phyloP scores from a whole-genome alignment of 768 basidiomycete genomes.

The Suillus ampliporus region DNA sequence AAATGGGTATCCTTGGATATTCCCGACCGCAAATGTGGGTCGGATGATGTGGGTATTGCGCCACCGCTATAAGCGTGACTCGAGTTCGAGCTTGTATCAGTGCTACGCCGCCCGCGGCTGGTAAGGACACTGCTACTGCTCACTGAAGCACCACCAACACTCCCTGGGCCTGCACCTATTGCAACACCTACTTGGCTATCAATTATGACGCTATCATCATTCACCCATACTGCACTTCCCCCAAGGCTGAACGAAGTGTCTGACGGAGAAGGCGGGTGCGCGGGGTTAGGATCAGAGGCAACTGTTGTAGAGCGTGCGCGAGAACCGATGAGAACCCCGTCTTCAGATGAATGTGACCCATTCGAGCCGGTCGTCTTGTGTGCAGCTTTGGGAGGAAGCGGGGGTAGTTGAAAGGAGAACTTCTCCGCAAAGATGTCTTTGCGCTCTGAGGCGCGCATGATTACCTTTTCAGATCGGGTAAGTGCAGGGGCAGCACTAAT shows the following conservation, averaged over 20 bases:
- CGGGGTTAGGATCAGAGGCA: slow-evolving; percentile 34
- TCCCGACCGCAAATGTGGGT: slow-evolving; percentile 53
- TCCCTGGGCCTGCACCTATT: slow-evolving; percentile 53
- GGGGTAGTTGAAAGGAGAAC: slow-evolving; percentile 46
- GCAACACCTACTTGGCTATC: slow-evolving; percentile 45
- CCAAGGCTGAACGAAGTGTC: slow-evolving; percentile 80
- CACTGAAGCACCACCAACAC: slow-evolving; percentile 30
- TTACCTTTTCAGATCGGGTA: slow-evolving; percentile 81
- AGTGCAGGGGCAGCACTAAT: slow-evolving; percentile 78
- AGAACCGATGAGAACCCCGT: slow-evolving; percentile 58
- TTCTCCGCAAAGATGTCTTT: slow-evolving; percentile 93
- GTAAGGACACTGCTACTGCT: slow-evolving; percentile 50
- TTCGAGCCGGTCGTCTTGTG: slow-evolving; percentile 55
- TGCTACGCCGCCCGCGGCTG: slow-evolving; percentile 63
- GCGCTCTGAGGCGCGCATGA: slow-evolving; percentile 89
- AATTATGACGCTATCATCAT: slow-evolving; percentile 67
- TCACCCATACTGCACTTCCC: slow-evolving; percentile 85
- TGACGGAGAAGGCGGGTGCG: slow-evolving; percentile 59
- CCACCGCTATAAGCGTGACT: slow-evolving; percentile 51
- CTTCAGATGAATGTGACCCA: slow-evolving; percentile 74
- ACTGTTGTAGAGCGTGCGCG: slow-evolving; percentile 45
- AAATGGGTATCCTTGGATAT: slow-evolving; percentile 90
- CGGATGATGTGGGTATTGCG: slow-evolving; percentile 49
- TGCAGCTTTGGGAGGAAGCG: slow-evolving; percentile 40
- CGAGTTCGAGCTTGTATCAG: slow-evolving; percentile 76